A percentile compares a stretch with the other conserved stretches of the same genome.
These are phyloP conservation scores for Trichophaea hybrida DNA, from an alignment of 2,329 filamentous ascomycete genomes.

Conservation along the genomic window DNA sequence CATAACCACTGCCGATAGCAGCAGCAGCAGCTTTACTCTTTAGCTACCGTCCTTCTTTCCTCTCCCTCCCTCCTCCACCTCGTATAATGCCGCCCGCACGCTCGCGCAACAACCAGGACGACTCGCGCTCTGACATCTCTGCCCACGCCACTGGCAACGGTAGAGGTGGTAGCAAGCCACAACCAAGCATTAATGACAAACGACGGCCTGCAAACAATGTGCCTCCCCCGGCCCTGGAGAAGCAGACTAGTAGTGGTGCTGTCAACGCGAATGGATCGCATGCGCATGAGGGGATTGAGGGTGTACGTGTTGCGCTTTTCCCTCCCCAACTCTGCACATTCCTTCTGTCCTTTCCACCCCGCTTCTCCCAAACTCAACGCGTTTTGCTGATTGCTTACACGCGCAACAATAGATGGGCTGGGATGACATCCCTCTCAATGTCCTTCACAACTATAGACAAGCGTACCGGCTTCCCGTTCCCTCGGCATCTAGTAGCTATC, in stretches of 20 bases:
- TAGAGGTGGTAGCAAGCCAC: no score
- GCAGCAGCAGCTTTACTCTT: no score
- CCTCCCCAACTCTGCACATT: background rate
- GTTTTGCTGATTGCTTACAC: background rate
- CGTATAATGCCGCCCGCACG: slow-evolving; percentile 16
- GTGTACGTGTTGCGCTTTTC: slow-evolving; percentile 12
- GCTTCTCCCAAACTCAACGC: background rate
- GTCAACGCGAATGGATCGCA: slow-evolving; percentile 21
- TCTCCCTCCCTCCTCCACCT: slow-evolving; percentile 6
- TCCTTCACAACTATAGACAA: slow-evolving; percentile 62
- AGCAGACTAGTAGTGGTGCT: slow-evolving; percentile 11
- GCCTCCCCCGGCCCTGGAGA: slow-evolving; percentile 2
- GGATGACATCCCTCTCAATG: slow-evolving; percentile 35
- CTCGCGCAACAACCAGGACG: slow-evolving; percentile 7
- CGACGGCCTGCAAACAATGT: slow-evolving; percentile 10
- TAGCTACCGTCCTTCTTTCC: slow-evolving; percentile 3
- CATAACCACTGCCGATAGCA: no score
- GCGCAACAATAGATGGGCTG: slow-evolving; percentile 30
- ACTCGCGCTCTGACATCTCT: slow-evolving; percentile 10
- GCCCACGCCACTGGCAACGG: slow-evolving; percentile 7
- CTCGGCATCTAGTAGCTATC: slow-evolving; percentile 50
- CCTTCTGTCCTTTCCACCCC: background rate
- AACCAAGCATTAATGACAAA: slow-evolving; percentile 9
- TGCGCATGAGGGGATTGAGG: slow-evolving; percentile 24
- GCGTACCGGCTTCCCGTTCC: slow-evolving; percentile 58